phyloP scores from a whole-genome alignment of 257 asterid species.

The Nyctanthes arbortristis region DNA sequence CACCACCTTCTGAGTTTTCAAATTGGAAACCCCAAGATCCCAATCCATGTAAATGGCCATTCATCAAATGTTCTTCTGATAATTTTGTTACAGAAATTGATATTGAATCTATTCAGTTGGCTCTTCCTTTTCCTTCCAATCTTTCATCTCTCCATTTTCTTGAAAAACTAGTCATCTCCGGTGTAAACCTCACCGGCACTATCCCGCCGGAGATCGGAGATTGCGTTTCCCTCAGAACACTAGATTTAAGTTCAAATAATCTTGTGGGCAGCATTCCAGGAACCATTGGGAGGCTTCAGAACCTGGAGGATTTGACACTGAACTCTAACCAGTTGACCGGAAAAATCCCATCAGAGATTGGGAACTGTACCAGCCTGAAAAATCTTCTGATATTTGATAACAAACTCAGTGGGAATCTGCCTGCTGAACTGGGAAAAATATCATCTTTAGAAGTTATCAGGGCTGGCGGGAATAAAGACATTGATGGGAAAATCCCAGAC shows the following conservation, averaged over 20 bases:
- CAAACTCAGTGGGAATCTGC: conserved; percentile 57
- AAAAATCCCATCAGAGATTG: conserved; percentile 51
- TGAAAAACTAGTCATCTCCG: conserved; percentile 51
- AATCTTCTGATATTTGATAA: conserved; percentile 57
- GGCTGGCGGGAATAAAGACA: conserved; percentile 74
- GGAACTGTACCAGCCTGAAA: conserved; percentile 43
- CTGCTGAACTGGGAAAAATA: conserved; percentile 53
- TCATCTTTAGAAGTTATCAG: conserved; percentile 42
- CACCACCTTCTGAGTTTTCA: conserved; percentile 46
- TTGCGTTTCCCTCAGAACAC: conserved; percentile 37
- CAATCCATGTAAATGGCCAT: conserved; percentile 66
- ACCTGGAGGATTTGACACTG: conserved; percentile 52
- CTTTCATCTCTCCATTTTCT: conserved; percentile 54
- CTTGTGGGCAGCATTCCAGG: conserved; percentile 54
- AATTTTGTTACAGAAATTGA: conserved; percentile 42
- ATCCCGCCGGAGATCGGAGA: conserved; percentile 63
- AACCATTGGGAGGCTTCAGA: conserved; percentile 48
- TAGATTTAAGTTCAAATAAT: conserved; percentile 61
- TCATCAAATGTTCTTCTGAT: conserved; percentile 47
- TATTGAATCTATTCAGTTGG: conserved; percentile 44
- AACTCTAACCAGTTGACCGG: conserved; percentile 61
- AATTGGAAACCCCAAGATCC: conserved; percentile 56
- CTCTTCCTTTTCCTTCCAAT: conserved; percentile 58
- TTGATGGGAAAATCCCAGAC: conserved; percentile 57
- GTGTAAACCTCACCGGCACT: conserved; percentile 66